phyloP scores from a whole-genome alignment of 208 protist genomes.

The Phytomonas francai region DNA sequence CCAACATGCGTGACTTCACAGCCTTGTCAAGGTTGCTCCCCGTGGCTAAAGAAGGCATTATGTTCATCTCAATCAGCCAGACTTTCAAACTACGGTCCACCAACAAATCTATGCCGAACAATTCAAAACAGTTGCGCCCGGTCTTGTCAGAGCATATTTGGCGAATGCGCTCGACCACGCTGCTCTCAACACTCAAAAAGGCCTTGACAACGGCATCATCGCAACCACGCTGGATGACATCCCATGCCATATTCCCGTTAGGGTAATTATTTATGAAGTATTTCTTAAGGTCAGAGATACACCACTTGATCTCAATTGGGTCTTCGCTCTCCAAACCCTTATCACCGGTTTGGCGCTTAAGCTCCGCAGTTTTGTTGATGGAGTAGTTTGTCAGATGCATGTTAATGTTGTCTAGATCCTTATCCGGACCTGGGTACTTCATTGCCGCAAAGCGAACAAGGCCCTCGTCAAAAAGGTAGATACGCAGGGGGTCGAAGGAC shows the following conservation, averaged over 20 bases:
- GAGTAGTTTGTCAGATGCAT: slow-evolving; percentile 97
- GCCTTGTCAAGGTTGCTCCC: slow-evolving; percentile 79
- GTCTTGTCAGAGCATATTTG: slow-evolving; percentile 54
- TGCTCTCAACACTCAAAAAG: slow-evolving; percentile 83
- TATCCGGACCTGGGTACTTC: slow-evolving; percentile 77
- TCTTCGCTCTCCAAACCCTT: slow-evolving; percentile 21
- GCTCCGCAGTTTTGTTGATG: slow-evolving; percentile 91
- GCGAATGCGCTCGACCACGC: slow-evolving; percentile 61
- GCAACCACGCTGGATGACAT: slow-evolving; percentile 51
- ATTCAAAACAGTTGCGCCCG: slow-evolving; percentile 85
- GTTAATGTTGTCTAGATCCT: slow-evolving; percentile 80
- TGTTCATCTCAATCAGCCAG: slow-evolving; percentile 88
- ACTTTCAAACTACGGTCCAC: slow-evolving; percentile 66
- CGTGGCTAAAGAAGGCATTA: slow-evolving; percentile 88
- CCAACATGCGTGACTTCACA: slow-evolving; percentile 82
- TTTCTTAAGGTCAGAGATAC: slow-evolving; percentile 68
- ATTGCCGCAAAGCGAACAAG: slow-evolving; percentile 93
- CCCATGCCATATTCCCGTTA: slow-evolving; percentile 45
- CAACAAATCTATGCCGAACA: slow-evolving; percentile 89
- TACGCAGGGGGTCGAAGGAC: slow-evolving; percentile 81
- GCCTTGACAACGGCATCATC: slow-evolving; percentile 89
- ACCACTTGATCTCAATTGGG: slow-evolving; percentile 86
- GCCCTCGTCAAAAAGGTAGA: slow-evolving; percentile 92
- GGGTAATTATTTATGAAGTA: slow-evolving; percentile 42
- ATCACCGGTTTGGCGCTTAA: slow-evolving; percentile 16